These are phyloP conservation scores for Reutealis trisperma DNA, from an alignment of 345 rosid species.

Conservation along the genomic window DNA sequence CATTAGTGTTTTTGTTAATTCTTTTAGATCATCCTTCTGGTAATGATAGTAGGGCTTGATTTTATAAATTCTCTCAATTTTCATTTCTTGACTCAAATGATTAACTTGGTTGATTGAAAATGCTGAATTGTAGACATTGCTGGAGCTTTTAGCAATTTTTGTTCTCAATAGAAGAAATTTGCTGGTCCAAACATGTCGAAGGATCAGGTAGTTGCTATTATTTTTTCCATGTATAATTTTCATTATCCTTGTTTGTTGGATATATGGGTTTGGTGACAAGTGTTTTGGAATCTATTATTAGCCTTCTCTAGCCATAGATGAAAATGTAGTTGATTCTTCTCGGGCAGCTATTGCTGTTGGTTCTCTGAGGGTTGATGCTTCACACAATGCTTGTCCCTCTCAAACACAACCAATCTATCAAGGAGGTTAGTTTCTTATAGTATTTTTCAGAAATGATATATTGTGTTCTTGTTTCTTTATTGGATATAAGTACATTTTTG, in stretches of 20 bases:
- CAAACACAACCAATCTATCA: slow-evolving; percentile 28
- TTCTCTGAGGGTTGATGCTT: slow-evolving; percentile 27
- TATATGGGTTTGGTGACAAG: slow-evolving; percentile 8
- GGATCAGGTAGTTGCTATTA: slow-evolving; percentile 36
- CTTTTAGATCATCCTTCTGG: too few species aligned
- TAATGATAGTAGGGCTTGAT: too few species aligned
- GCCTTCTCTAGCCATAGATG: slow-evolving; percentile 18
- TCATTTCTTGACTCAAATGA: too few species aligned
- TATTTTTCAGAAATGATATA: neutral
- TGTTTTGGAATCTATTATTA: slow-evolving; percentile 12
- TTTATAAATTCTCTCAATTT: too few species aligned
- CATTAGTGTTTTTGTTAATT: too few species aligned
- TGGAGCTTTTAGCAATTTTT: slow-evolving; percentile 20
- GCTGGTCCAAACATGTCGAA: slow-evolving; percentile 23
- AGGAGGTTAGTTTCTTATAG: slow-evolving; percentile 39
- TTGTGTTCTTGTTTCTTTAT: neutral
- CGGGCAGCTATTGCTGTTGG: slow-evolving; percentile 34
- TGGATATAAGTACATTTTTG: neutral
- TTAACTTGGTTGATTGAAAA: too few species aligned
- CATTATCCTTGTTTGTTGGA: neutral
- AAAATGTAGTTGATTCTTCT: slow-evolving; percentile 22
- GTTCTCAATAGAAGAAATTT: slow-evolving; percentile 18
- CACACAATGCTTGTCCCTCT: slow-evolving; percentile 29
- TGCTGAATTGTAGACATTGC: slow-evolving; percentile 4
- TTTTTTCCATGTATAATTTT: neutral